Base-by-base conservation (phyloP, 371 early-diverging fungal genomes). In the Rhizopus microsporus region DNA sequence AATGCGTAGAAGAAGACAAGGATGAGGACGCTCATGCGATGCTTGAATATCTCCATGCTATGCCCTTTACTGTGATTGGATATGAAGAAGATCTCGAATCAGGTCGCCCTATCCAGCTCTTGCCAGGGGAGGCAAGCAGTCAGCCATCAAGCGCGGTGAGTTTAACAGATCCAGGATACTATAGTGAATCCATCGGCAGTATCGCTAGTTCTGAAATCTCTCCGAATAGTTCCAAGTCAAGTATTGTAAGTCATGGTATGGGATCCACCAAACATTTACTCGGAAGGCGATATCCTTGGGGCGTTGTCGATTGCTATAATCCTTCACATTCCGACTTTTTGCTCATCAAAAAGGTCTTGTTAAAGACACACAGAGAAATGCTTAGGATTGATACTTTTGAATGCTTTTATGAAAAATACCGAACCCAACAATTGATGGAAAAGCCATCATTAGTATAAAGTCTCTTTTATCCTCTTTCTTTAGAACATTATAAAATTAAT, bases 251-350 rank as follows among this genome's bases (percentile, higher is more conserved):
- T 37, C 38, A 10, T 37, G 38, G 38, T 13, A 37, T 37, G 38
- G 38, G 38, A 37, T 23, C 56, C 1, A 37, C 10, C 13, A 37
- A 13, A 13, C 38, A 37, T 10, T 16, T 67, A 10, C 50, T 77
- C 3, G 98, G 98, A 57, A 89, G 99, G 55, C 86, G 90, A 67
- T 99, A 97, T 82, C 94, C 96, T 8, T 99, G 99, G 99, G 99
- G 99, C 40, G 72, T 89, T 39, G 86, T 98, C 29, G 93, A 97
- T 67, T 90, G 93, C 57, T 72, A 74, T 57, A 86, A 91, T 58
- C 88, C 91, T 59, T 82, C 85, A 2, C 88, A 92, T 65, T 92
- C 91, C 63, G 98, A 96, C 67, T 89, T 98, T 64, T 65, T 58
- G 1, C 63, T 67, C 31, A 68, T 93, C 12, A 72, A 77, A 35